A percentile compares a stretch with the other conserved stretches of the same genome.
Evolutionary conservation across 345 rosid genomes (phyloP).

Genomic region (Populus simonii): DNA sequence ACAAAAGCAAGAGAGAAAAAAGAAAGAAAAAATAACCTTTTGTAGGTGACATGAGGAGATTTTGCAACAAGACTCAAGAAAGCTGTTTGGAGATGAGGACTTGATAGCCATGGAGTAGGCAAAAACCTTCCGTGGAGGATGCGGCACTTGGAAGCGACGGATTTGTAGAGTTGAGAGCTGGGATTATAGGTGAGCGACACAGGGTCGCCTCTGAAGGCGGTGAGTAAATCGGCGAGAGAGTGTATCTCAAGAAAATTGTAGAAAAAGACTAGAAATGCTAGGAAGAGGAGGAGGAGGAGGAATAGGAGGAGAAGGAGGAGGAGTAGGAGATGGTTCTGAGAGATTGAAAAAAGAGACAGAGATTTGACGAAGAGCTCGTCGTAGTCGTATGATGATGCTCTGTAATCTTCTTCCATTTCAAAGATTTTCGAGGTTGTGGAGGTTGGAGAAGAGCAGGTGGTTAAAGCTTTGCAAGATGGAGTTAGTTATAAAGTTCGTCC

Average conservation of each 20-base stretch:
- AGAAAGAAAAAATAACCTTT: constrained; percentile 10
- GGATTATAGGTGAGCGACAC: constrained; percentile 26
- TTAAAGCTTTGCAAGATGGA: too few species aligned
- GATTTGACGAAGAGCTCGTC: constrained; percentile 39
- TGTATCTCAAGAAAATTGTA: constrained; percentile 41
- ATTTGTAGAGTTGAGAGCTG: constrained; percentile 35
- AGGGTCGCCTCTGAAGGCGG: constrained; percentile 32
- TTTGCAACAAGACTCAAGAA: constrained; percentile 33
- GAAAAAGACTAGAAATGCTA: constrained; percentile 15
- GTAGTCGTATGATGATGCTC: background rate
- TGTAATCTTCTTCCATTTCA: background rate
- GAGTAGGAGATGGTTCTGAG: constrained; percentile 20
- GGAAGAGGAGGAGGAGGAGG: background rate
- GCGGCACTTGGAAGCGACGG: constrained; percentile 33
- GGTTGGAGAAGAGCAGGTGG: background rate
- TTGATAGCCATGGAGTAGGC: constrained; percentile 43
- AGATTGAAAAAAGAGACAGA: constrained; percentile 26
- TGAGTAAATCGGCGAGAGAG: constrained; percentile 29
- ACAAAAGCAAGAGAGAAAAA: background rate
- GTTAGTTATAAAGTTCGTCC: too few species aligned
- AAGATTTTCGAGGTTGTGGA: background rate
- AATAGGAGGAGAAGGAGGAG: background rate
- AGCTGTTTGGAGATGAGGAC: constrained; percentile 47
- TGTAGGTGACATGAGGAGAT: constrained; percentile 31
- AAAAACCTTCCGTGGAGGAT: constrained; percentile 34